phyloP scores from a whole-genome alignment of 2,329 filamentous ascomycete genomes.

The Colletotrichum spaethianum region DNA sequence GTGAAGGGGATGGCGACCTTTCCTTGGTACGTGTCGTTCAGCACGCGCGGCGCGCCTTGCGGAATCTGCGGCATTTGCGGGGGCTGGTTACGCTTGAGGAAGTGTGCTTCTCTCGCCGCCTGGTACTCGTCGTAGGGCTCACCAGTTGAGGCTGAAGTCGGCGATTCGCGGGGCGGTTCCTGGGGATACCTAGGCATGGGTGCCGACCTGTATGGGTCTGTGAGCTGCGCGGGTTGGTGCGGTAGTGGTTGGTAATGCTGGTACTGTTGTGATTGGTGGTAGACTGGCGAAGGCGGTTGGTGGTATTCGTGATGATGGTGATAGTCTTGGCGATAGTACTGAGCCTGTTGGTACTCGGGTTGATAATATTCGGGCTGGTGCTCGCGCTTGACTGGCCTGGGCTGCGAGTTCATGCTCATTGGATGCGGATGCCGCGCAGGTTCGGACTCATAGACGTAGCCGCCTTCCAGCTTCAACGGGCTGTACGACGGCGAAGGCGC shows the following conservation, averaged over 20 bases:
- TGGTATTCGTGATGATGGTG: slow-evolving; percentile 40
- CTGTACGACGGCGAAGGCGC: slow-evolving; percentile 45
- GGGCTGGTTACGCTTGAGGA: slow-evolving; percentile 30
- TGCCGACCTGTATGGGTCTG: slow-evolving; percentile 30
- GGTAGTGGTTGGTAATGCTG: slow-evolving; percentile 43
- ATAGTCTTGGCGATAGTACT: slow-evolving; percentile 21
- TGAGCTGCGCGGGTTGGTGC: slow-evolving; percentile 18
- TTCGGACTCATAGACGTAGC: slow-evolving; percentile 47
- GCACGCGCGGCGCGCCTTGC: slow-evolving; percentile 29
- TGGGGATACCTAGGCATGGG: slow-evolving; percentile 20
- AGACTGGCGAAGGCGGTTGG: slow-evolving; percentile 43
- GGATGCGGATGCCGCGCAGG: slow-evolving; percentile 47
- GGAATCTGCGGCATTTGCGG: neutral
- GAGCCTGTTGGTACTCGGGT: slow-evolving; percentile 30
- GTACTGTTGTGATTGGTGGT: slow-evolving; percentile 43
- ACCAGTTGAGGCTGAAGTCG: neutral
- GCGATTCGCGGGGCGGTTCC: slow-evolving; percentile 12
- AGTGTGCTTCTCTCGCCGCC: slow-evolving; percentile 32
- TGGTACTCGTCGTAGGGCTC: slow-evolving; percentile 30
- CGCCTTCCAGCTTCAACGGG: slow-evolving; percentile 45
- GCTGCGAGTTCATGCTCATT: slow-evolving; percentile 42
- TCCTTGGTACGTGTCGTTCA: slow-evolving; percentile 36
- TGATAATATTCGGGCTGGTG: slow-evolving; percentile 30
- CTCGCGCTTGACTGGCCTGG: slow-evolving; percentile 11
- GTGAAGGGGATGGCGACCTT: slow-evolving; percentile 41